Evolutionary conservation across 2,329 filamentous ascomycete species (phyloP).

Genomic region (Paraconiothyrium brasiliense): DNA sequence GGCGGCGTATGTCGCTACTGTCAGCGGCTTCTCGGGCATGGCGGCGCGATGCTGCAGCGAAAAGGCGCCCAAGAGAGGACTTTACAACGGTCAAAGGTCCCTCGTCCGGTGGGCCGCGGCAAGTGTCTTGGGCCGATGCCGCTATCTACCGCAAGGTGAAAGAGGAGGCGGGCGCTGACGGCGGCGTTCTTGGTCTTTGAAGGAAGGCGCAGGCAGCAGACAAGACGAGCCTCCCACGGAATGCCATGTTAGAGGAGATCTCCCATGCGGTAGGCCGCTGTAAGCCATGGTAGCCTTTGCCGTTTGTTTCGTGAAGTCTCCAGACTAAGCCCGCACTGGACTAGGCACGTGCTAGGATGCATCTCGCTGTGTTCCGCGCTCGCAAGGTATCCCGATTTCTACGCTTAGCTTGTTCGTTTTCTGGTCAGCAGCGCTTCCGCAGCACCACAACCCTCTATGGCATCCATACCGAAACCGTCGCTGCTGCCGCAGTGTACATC

Average conservation of each 20-base stretch:
- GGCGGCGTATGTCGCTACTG: constrained; percentile 90
- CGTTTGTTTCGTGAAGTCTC: constrained; percentile 31
- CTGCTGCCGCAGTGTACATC: constrained; percentile 52
- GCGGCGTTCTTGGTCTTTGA: constrained; percentile 15
- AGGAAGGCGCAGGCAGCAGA: constrained; percentile 15
- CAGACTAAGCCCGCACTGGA: constrained; percentile 24
- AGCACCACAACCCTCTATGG: constrained; percentile 39
- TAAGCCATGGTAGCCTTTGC: constrained; percentile 32
- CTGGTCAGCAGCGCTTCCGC: constrained; percentile 16
- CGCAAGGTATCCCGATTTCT: constrained; percentile 31
- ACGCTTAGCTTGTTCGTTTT: constrained; percentile 25
- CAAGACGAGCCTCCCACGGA: constrained; percentile 20
- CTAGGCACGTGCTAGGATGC: constrained; percentile 9
- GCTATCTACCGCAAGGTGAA: constrained; percentile 27
- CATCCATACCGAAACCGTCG: constrained; percentile 39
- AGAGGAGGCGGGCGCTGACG: constrained; percentile 24
- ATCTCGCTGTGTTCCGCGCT: constrained; percentile 1
- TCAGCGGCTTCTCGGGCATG: constrained; percentile 85
- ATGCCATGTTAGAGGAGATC: constrained; percentile 40
- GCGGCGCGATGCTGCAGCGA: constrained; percentile 30
- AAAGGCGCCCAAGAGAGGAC: constrained; percentile 5
- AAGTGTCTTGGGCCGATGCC: constrained; percentile 24
- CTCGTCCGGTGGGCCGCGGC: constrained; percentile 28
- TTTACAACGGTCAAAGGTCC: constrained; percentile 20
- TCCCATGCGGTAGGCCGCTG: constrained; percentile 26